Base-by-base conservation (phyloP, 495 filamentous ascomycete genomes). In the Pseudomonodictys pantanalensis region DNA sequence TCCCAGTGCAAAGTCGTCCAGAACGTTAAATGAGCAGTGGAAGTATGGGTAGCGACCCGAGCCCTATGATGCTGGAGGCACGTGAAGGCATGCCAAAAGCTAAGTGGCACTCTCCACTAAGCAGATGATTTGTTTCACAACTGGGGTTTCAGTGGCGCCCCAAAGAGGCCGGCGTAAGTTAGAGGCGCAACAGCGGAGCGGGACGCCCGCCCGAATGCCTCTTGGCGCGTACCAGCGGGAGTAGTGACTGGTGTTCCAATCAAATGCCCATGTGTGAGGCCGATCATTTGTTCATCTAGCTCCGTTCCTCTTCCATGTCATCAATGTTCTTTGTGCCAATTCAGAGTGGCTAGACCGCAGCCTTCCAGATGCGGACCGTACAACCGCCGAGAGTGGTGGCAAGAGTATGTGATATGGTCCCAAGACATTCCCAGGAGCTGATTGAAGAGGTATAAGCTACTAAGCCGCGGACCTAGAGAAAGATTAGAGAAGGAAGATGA, bases 221-320 rank as follows among this genome's bases (percentile, higher is more conserved):
- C 60, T 63, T 63, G 60, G 60, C 52, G 42, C 6, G 52, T 52
- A 47, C 52, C 53, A 25, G 60, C 60, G 60, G 60, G 48, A 57
- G 39, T 47, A 11, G 39, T 9, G 49, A 28, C n/a, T n/a, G n/a
- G n/a, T n/a, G n/a, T n/a, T n/a, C n/a, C n/a, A n/a, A n/a, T n/a
- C n/a, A n/a, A n/a, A n/a, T n/a, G n/a, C n/a, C n/a, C n/a, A n/a
- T n/a, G n/a, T n/a, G n/a, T n/a, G n/a, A n/a, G n/a, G n/a, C n/a
- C n/a, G n/a, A n/a, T n/a, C n/a, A n/a, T n/a, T n/a, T n/a, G n/a
- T n/a, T n/a, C n/a, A n/a, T n/a, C n/a, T n/a, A n/a, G n/a, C n/a
- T n/a, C 47, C 50, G 41, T n/a, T 41, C 30, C 42, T 24, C 29
- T 51, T 59, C 49, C 49, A 62, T 62, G 58, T 62, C 52, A 62